Evolutionary conservation across 1,284 basidiomycete genomes (phyloP).

Genomic region (Pholiota adiposa): DNA sequence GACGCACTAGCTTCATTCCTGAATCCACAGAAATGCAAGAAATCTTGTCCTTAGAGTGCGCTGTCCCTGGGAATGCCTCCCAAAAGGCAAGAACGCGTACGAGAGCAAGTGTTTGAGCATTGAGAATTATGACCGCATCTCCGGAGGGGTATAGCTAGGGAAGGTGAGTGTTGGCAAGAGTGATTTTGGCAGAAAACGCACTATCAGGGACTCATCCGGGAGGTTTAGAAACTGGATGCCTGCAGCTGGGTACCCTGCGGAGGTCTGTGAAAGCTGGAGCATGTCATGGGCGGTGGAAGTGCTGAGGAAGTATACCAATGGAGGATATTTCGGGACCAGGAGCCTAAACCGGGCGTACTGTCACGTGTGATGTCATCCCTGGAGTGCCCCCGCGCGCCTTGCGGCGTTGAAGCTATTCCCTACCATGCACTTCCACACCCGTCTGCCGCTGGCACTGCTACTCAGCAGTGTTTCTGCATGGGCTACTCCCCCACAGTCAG

Average conservation of each 20-base stretch:
- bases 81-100: constrained; percentile 73
- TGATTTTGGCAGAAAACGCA: constrained; percentile 36
- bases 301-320: background rate
- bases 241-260: constrained; percentile 60
- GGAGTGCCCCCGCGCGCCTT: constrained; percentile 11
- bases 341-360: background rate
- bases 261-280: constrained; percentile 64
- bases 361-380: constrained; percentile 28
- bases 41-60: constrained; percentile 50
- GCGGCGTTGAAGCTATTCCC: constrained; percentile 10
- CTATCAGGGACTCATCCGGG: constrained; percentile 58
- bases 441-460: constrained; percentile 26
- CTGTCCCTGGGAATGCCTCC: constrained; percentile 71
- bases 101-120: constrained; percentile 65
- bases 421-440: constrained; percentile 28
- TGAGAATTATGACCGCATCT: constrained; percentile 68
- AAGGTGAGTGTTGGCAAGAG: constrained; percentile 18
- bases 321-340: background rate
- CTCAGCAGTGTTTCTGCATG: constrained; percentile 28
- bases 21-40: constrained; percentile 70
- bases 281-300: constrained; percentile 53
- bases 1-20: constrained; percentile 76
- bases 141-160: constrained; percentile 71
- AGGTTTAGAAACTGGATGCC: constrained; percentile 61
- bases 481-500: constrained; percentile 29